Conservation (phyloP, 805 yeast genomes). For the Kuraishia ogatae region DNA sequence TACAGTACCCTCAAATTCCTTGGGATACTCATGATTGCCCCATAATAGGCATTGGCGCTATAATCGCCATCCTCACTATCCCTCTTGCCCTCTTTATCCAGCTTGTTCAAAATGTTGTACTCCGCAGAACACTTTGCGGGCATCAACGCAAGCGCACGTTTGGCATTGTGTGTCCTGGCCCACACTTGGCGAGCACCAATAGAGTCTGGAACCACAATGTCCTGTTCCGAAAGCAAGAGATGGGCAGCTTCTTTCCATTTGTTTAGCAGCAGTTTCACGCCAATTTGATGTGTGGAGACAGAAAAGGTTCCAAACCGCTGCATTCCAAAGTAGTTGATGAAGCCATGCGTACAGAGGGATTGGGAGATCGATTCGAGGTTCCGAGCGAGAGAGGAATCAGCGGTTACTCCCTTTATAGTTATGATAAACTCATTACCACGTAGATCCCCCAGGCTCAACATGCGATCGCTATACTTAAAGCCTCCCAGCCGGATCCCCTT, state of each 20-base stretch:
- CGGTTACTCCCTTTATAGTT: conserved; percentile 64
- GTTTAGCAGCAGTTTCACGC: conserved; percentile 57
- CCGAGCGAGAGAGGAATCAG: conserved; percentile 2
- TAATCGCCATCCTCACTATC: conserved; percentile 37
- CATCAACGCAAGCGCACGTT: conserved; percentile 60
- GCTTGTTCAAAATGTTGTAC: conserved; percentile 52
- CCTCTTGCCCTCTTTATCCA: conserved; percentile 43
- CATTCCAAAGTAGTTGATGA: conserved; percentile 95
- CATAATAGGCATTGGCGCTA: conserved; percentile 50
- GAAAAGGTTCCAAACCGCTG: conserved; percentile 97
- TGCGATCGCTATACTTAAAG: conserved; percentile 54
- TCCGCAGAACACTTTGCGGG: conserved; percentile 90
- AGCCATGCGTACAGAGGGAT: conserved; percentile 61
- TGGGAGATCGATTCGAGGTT: conserved; percentile 38
- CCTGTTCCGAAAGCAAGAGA: conserved; percentile 77
- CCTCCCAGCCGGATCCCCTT: conserved; percentile 77
- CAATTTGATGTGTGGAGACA: conserved; percentile 82
- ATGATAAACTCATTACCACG: conserved; percentile 84
- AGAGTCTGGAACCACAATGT: conserved; percentile 74
- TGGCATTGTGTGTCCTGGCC: conserved; percentile 65
- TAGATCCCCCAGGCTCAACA: conserved; percentile 73
- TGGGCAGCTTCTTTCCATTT: conserved; percentile 80
- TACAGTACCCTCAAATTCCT: conserved; percentile 90
- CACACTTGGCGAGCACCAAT: conserved; percentile 76
- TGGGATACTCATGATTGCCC: conserved; percentile 83